Base-by-base conservation (phyloP, 1,139 yeast species). In the Ogataea hybrid region DNA sequence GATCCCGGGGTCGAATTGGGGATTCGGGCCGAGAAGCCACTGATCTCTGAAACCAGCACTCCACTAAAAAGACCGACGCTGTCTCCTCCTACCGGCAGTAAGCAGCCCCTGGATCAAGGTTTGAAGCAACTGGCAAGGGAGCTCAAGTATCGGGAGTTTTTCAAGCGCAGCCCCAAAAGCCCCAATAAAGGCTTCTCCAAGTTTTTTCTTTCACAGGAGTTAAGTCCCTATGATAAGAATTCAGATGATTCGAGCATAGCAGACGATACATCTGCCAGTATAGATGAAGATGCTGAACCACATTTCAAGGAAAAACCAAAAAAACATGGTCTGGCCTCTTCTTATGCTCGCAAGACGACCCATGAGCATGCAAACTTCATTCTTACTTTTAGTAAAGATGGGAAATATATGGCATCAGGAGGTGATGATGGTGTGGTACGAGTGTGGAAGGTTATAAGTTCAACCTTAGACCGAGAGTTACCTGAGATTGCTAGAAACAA, bases 371-470 rank as follows among this genome's bases (percentile, higher is more conserved):
- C 90, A 14, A 70, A 84, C 7, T 86, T 89, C 77, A 76, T 80
- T 14, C 70, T 86, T 69, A 76, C 79, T 51, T 88, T 89, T 62
- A 81, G 87, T 48, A 65, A 65, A 18, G 95, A 89, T 64, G 97
- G 97, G 7, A 81, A 78, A 59, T 87, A 73, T 57, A 61, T 89
- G 52, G 96, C 96, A 0, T 79, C 86, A 0, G 96, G 92, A 0
- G 95, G 96, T 8, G 76, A 84, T 48, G 90, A 84, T 54, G 71
- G 81, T 2, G 65, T 72, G 1, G 72, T 89, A 27, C 69, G 81
- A 42, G 69, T 90, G 2, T 89, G 95, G 94, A 81, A 85, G 58
- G 95, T 87, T 3, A 75, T 88, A 1, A 70, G 86, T 1, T 78
- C 88, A 0, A 82, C 87, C 1, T 65, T 79, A 48, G 84, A 83